Base-by-base conservation (phyloP, 2,329 filamentous ascomycete genomes). In the Teratosphaeria pseudoeucalypti region DNA sequence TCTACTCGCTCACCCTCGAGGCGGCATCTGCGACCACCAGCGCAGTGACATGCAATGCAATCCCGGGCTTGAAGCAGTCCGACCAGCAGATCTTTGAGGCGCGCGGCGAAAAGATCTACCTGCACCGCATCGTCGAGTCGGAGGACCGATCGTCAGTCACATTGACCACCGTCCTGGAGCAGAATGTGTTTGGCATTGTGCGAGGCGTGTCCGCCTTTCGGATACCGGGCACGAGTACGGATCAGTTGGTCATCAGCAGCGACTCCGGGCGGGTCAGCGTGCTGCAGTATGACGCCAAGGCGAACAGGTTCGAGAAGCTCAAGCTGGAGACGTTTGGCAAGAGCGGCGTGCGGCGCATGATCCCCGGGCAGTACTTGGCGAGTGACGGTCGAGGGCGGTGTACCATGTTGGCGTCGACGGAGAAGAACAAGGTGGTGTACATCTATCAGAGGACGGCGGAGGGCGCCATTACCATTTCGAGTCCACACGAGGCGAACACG, bases 351-450 rank as follows among this genome's bases (percentile, higher is more conserved):
- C 86, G 95, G 60, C 86, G 94, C 68, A 92, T 97, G 43, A 85
- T 99, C 53, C 94, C 95, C 2, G 94, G 95, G 62, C 91, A 99
- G 74, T 99, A 96, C 71, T 83, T 99, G 32, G 94, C 92, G 6
- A 90, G 90, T 57, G 94, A 99, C 70, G 94, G 94, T 32, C 96
- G 96, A 75, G 94, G 94, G 59, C 85, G 94, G 77, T 95, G 95
- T 58, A 96, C 92, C 71, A 82, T 99, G 72, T 89, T 97, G 62
- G 91, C 94, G 10, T 92, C 92, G 5, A 82, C 92, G 58, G 95
- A 99, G 78, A 99, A 99, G 82, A 99, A 97, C 79, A 99, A 99
- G 79, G 87, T 99, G 59, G 94, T 99, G 66, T 99, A 99, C 76
- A 92, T 99, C 69, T 81, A 99, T 66, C 97, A 97, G 75, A 87